Evolutionary conservation across 352 stramenopile species (phyloP).

Genomic region (Phytophthora podocarpi): DNA sequence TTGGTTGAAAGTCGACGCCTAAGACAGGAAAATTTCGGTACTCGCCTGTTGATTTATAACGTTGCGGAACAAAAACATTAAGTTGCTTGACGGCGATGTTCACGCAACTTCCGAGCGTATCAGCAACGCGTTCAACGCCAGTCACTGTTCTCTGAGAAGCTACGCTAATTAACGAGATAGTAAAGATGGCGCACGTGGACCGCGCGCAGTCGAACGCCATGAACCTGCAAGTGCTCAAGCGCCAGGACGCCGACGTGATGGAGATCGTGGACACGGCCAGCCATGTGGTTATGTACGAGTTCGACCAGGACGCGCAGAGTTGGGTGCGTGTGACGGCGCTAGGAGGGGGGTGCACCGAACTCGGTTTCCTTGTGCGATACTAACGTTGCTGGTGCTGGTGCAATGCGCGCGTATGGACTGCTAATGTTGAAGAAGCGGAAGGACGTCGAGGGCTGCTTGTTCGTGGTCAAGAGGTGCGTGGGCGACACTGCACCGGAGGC

Average conservation of each 20-base stretch:
- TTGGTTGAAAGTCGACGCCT: no score
- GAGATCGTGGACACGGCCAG: slow-evolving; percentile 87
- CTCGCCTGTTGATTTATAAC: no score
- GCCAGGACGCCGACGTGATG: slow-evolving; percentile 76
- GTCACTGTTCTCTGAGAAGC: slow-evolving; percentile 4
- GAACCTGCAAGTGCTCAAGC: slow-evolving; percentile 88
- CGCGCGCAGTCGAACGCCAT: slow-evolving; percentile 85
- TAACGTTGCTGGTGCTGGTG: slow-evolving; percentile 14
- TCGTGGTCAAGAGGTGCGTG: slow-evolving; percentile 79
- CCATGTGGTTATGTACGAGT: slow-evolving; percentile 91
- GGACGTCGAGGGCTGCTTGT: slow-evolving; percentile 85
- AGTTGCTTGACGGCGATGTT: background rate
- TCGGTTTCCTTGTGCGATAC: background rate
- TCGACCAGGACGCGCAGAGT: slow-evolving; percentile 79
- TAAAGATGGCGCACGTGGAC: slow-evolving; percentile 65
- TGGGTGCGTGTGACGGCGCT: slow-evolving; percentile 64
- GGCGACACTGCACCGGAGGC: background rate
- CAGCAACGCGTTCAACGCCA: slow-evolving; percentile 17
- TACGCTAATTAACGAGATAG: background rate
- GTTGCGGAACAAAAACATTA: no score
- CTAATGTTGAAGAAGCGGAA: slow-evolving; percentile 73
- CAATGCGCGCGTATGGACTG: no score
- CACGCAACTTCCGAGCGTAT: background rate
- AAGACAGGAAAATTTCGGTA: no score
- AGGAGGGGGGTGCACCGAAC: background rate